Conservation (phyloP, 176 grass and related monocot genomes). For the Avena atlantica region DNA sequence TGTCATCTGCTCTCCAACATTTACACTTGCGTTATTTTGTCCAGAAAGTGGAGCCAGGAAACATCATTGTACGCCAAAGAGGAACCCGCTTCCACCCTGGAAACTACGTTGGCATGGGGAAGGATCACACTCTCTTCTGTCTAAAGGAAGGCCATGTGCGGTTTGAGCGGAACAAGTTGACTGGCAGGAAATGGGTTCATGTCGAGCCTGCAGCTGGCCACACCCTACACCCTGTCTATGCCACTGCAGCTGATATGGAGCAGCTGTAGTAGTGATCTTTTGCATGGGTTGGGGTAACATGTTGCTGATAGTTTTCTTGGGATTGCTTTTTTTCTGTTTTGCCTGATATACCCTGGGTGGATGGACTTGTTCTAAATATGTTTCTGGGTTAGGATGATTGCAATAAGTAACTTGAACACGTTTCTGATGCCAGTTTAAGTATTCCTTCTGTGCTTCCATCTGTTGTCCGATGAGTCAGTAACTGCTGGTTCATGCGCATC, state of each 20-base stretch:
- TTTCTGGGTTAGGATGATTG: neutral
- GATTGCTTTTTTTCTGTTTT: neutral
- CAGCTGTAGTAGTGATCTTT: neutral
- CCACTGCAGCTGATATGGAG: slow-evolving; percentile 36
- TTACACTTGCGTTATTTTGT: neutral
- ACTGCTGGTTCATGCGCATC: neutral
- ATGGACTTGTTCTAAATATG: neutral
- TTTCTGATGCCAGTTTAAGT: slow-evolving; percentile 23
- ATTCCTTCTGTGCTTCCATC: neutral
- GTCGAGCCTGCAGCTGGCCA: slow-evolving; percentile 72
- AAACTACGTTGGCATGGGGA: slow-evolving; percentile 84
- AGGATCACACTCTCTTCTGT: slow-evolving; percentile 79
- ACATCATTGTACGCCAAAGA: slow-evolving; percentile 88
- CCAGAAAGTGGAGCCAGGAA: slow-evolving; percentile 68
- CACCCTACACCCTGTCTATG: slow-evolving; percentile 71
- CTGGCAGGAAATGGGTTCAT: slow-evolving; percentile 84
- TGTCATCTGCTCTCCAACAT: neutral
- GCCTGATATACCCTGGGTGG: neutral
- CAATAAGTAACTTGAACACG: slow-evolving; percentile 13
- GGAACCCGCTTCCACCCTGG: slow-evolving; percentile 82
- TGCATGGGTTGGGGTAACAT: neutral
- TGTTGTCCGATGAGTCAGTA: neutral
- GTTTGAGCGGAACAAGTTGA: slow-evolving; percentile 83
- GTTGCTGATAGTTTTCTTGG: neutral
- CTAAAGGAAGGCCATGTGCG: slow-evolving; percentile 84